phyloP scores from a whole-genome alignment of 2,329 filamentous ascomycete species.

The Aotearoamyces nothofagi region DNA sequence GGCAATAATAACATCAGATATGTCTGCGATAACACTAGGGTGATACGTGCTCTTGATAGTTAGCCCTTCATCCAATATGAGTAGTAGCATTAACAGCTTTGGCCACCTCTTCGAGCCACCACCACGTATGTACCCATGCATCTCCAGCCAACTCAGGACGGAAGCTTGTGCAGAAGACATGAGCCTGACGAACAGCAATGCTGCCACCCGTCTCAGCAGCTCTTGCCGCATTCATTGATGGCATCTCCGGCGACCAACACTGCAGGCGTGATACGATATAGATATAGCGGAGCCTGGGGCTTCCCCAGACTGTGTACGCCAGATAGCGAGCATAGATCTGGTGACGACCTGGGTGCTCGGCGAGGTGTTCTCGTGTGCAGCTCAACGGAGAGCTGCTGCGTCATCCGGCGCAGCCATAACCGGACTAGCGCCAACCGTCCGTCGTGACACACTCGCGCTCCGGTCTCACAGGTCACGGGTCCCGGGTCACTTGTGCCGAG shows the following conservation, averaged over 20 bases:
- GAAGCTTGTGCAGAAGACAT: conserved; percentile 89
- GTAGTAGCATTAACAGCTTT: conserved; percentile 18
- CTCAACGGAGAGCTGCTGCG: no score
- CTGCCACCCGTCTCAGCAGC: conserved; percentile 61
- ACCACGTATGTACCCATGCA: conserved; percentile 83
- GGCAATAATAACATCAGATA: no score
- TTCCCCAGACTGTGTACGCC: no score
- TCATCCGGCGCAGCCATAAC: conserved; percentile 21
- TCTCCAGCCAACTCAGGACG: conserved; percentile 89
- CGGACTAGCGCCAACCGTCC: conserved; percentile 10
- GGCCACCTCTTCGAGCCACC: conserved; percentile 73
- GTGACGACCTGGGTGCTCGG: no score
- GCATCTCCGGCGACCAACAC: no score
- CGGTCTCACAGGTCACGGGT: conserved; percentile 27
- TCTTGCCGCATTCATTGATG: no score
- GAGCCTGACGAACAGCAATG: conserved; percentile 77
- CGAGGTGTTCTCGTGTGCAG: conserved; percentile 22
- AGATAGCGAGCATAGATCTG: no score
- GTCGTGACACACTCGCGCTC: conserved; percentile 20
- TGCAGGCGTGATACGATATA: no score
- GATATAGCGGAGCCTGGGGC: no score
- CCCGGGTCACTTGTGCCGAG: conserved; percentile 15
- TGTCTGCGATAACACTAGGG: no score
- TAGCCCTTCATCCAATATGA: no score
- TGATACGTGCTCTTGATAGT: no score